A percentile compares a stretch with the other conserved stretches of the same genome.
Conservation (phyloP, 192 early-diverging fungal species). For the Lobulomyces angularis region DNA sequence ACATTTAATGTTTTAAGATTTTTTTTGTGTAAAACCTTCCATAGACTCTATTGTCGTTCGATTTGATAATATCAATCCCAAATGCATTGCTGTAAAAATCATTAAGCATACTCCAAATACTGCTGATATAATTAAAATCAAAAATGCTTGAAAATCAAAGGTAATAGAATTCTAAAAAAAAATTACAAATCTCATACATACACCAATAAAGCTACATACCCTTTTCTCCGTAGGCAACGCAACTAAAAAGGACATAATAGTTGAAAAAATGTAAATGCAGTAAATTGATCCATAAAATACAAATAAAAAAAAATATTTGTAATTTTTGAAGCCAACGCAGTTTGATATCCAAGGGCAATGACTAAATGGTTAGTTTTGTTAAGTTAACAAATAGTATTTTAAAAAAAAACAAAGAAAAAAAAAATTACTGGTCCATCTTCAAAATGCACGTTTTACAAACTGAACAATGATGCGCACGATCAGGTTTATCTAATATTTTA, state of each 20-base stretch:
- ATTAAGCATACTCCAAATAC: constrained; percentile 25
- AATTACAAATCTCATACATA: background rate
- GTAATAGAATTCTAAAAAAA: background rate
- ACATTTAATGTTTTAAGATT: no score
- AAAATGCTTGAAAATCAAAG: constrained; percentile 17
- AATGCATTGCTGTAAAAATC: constrained; percentile 21
- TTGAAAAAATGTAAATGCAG: constrained; percentile 20
- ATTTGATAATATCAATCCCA: constrained; percentile 19
- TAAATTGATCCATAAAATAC: constrained; percentile 20
- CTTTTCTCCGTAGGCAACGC: constrained; percentile 3
- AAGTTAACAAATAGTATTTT: no score
- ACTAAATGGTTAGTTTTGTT: no score
- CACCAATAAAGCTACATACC: constrained; percentile 3
- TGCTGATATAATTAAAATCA: constrained; percentile 19
- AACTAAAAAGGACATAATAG: constrained; percentile 3
- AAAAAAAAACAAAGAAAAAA: no score
- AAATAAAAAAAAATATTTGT: constrained; percentile 35
- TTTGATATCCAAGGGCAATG: constrained; percentile 36
- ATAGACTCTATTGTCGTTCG: constrained; percentile 32
- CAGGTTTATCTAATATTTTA: constrained; percentile 35
- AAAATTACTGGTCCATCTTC: constrained; percentile 38
- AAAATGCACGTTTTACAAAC: constrained; percentile 3
- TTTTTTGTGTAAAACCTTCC: no score
- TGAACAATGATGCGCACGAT: constrained; percentile 33
- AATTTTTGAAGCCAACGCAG: constrained; percentile 29